phyloP scores from a whole-genome alignment of 495 filamentous ascomycete genomes.

The Aspergillus diversus region DNA sequence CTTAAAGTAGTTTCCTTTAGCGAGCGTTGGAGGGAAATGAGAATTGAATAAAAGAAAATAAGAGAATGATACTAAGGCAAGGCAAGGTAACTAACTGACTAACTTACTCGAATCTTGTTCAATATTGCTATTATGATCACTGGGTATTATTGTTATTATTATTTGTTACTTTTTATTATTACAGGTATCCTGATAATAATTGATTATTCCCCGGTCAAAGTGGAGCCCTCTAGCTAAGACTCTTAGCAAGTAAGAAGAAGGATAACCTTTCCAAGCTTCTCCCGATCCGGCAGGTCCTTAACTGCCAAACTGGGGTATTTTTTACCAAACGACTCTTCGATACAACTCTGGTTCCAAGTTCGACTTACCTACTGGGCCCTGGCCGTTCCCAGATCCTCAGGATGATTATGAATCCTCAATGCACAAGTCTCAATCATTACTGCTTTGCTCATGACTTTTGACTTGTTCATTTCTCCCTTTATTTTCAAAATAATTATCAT shows the following conservation, averaged over 20 bases:
- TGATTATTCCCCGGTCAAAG: constrained; percentile 15
- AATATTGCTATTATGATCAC: neutral
- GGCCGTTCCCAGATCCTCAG: neutral
- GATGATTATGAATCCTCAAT: neutral
- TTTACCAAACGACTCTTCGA: constrained; percentile 1
- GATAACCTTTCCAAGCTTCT: constrained; percentile 17
- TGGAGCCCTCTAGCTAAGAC: constrained; percentile 15
- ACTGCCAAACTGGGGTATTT: constrained; percentile 18
- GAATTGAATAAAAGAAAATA: neutral
- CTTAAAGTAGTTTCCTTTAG: neutral
- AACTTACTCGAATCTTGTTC: no score
- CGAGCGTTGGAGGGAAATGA: neutral
- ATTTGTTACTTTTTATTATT: neutral
- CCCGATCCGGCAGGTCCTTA: constrained; percentile 38
- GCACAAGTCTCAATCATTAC: neutral
- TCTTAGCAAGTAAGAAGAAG: constrained; percentile 7
- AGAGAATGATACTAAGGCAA: neutral
- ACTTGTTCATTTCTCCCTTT: neutral
- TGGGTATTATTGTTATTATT: neutral
- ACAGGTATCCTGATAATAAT: neutral
- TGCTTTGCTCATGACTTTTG: neutral
- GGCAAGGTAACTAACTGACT: neutral
- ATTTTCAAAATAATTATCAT: neutral
- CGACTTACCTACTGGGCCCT: neutral
- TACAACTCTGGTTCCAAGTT: neutral